Base-by-base conservation (phyloP, 371 early-diverging fungal species). In the Mucor velutinosus region DNA sequence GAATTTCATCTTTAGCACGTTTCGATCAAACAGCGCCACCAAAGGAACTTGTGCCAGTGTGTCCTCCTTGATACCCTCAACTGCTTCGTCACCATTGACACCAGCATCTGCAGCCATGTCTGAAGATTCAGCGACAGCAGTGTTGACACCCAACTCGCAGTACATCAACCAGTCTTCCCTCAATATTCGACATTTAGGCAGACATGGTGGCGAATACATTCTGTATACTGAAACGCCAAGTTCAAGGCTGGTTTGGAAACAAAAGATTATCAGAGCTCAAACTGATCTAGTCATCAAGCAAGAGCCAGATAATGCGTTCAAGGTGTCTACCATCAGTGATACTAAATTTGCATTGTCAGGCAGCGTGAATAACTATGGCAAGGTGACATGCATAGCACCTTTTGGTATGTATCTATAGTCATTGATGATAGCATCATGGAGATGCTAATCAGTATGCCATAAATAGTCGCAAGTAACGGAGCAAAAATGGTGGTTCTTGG, bases 401-500 rank as follows among this genome's bases (percentile, higher is more conserved):
- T 64, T 58, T 56, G 47, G 66, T 85, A 81, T 62, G 55, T 32
- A 39, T 33, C 33, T 15, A 33, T 11, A 10, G 41, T 15, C 5
- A 51, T 51, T 4, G 23, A 12, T 19, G 12, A 23, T 1, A 47
- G 14, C 12, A 8, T n/a, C 1, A 14, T 21, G 29, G 45, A n/a
- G n/a, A n/a, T 10, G 65, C 53, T 51, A 21, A 51, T 51, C 25
- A 23, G 0, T 25, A 17, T 14, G 33, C 14, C 21, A 49, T n/a
- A 12, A 8, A 43, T 67, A 66, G 60, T 60, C n/a, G 60, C 55
- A n/a, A 53, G 12, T n/a, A 37, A 45, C 19, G 69, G 69, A 10
- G 27, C 11, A 5, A 39, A 43, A 3, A 81, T 87, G 67, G 79
- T 91, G 41, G 88, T 86, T 7, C 79, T 95, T 25, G 97, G 94